These are phyloP conservation scores for Sporodiniella umbellata DNA, from an alignment of 371 early-diverging fungal genomes.

Conservation along the genomic window DNA sequence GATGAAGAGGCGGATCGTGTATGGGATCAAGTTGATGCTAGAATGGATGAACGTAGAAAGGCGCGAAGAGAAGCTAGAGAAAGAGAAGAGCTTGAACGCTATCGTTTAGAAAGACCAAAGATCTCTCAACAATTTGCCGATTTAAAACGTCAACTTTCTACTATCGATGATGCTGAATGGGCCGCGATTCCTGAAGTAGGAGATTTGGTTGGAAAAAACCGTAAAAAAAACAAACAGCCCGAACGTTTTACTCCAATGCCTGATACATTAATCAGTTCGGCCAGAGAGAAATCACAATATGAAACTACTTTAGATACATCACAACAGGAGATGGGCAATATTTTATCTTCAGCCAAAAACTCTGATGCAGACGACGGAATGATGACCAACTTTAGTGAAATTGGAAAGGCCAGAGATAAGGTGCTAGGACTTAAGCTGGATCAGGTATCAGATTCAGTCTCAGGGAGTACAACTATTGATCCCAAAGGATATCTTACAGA, in stretches of 20 bases:
- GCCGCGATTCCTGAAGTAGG: slow-evolving; percentile 89
- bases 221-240: slow-evolving; percentile 61
- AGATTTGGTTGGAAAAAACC: slow-evolving; percentile 81
- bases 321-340: slow-evolving; percentile 49
- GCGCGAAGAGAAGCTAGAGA: slow-evolving; percentile 69
- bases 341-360: slow-evolving; percentile 36
- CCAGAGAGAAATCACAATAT: slow-evolving; percentile 52
- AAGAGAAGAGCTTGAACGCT: slow-evolving; percentile 51
- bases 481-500: slow-evolving; percentile 95
- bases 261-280: slow-evolving; percentile 77
- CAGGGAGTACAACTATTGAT: slow-evolving; percentile 85
- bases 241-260: slow-evolving; percentile 83
- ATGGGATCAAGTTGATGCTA: slow-evolving; percentile 86
- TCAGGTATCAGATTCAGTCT: slow-evolving; percentile 72
- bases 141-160: slow-evolving; percentile 77
- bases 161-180: slow-evolving; percentile 87
- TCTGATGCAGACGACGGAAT: slow-evolving; percentile 45
- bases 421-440: slow-evolving; percentile 87
- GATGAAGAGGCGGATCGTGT: slow-evolving; percentile 97
- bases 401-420: slow-evolving; percentile 92
- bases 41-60: slow-evolving; percentile 88
- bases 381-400: slow-evolving; percentile 86
- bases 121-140: slow-evolving; percentile 93
- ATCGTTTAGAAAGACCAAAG: slow-evolving; percentile 58
- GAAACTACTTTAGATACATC: slow-evolving; percentile 57